Base-by-base conservation (phyloP, 805 yeast genomes). In the Teunomyces kruisii region DNA sequence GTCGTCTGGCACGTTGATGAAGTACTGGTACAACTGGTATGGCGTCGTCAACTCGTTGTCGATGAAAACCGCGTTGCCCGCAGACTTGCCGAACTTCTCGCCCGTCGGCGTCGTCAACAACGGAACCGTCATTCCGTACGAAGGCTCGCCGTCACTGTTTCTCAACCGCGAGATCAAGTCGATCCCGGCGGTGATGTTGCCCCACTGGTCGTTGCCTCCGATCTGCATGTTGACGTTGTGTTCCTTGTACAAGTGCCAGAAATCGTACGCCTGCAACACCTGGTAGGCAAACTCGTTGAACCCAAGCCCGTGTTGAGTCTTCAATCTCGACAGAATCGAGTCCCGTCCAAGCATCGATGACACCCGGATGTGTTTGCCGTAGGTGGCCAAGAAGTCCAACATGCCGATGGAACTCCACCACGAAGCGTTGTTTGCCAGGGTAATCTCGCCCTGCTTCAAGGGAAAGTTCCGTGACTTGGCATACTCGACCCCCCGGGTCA, bases 141-240 rank as follows among this genome's bases (percentile, higher is more conserved):
- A 13, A 16, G 53, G 46, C 9, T 31, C 44, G 8, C 28, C 42
- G 12, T 36, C 44, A 14, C 46, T 46, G 13, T 24, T 30, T 10
- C 39, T 39, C 53, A 87, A 61, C 50, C 96, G 70, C 1, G 84
- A 73, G 32, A 91, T 89, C 46, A 94, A 73, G 57, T 94, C 99
- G 32, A 88, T 79, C 0, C 99, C 99, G 0, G 98, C 97, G 1
- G 96, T 88, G 47, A 94, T 94, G 57, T 94, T 94, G 1, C 99
- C 99, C 90, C 97, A 94, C 65, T 94, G 99, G 62, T 94, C 99
- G 59, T 87, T 90, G 5, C 99, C 99, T 17, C 99, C 99, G 29
- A 87, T 83, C 68, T 94, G 98, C 10, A 90, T 65, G 35, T 75
- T 72, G 35, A 91, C 91, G 3, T 71, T 64, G 30, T 79, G 65